Percentiles rank a stretch among this genome's conserved stretches.
Evolutionary conservation across 208 protist genomes (phyloP).

Genomic region (Herpetomonas tarakana): DNA sequence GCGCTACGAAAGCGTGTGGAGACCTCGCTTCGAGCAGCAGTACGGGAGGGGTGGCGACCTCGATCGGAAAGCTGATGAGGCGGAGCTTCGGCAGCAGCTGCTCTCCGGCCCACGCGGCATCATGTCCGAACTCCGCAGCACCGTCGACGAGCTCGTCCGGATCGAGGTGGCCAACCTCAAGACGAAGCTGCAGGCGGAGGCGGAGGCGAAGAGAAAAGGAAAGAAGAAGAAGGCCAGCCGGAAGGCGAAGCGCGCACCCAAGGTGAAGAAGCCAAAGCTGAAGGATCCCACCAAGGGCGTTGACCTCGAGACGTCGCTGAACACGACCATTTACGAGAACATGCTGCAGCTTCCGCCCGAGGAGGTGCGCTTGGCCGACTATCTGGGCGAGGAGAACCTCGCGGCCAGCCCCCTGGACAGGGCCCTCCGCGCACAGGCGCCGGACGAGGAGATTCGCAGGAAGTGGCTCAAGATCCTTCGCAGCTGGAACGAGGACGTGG

Average conservation of each 20-base stretch:
- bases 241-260: constrained; percentile 49
- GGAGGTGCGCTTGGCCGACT: constrained; percentile 46
- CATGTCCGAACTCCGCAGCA: constrained; percentile 81
- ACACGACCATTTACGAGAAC: constrained; percentile 78
- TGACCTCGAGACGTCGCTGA: constrained; percentile 78
- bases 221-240: constrained; percentile 69
- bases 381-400: constrained; percentile 60
- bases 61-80: constrained; percentile 74
- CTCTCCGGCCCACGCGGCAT: constrained; percentile 87
- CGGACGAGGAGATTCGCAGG: constrained; percentile 79
- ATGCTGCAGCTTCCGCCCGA: constrained; percentile 71
- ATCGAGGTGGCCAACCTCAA: constrained; percentile 92
- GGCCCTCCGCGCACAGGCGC: constrained; percentile 32
- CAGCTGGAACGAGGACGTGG: constrained; percentile 76
- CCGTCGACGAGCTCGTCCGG: constrained; percentile 91
- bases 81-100: constrained; percentile 71
- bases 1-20: constrained; percentile 73
- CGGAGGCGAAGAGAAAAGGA: constrained; percentile 48
- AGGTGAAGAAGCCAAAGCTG: constrained; percentile 74
- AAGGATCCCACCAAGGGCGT: constrained; percentile 85
- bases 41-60: constrained; percentile 67
- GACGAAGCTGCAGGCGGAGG: constrained; percentile 74
- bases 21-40: constrained; percentile 45
- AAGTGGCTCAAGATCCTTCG: constrained; percentile 85
- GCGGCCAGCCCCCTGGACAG: constrained; percentile 55